phyloP scores from a whole-genome alignment of 2,329 filamentous ascomycete species.

The Dactylellina cionopaga region DNA sequence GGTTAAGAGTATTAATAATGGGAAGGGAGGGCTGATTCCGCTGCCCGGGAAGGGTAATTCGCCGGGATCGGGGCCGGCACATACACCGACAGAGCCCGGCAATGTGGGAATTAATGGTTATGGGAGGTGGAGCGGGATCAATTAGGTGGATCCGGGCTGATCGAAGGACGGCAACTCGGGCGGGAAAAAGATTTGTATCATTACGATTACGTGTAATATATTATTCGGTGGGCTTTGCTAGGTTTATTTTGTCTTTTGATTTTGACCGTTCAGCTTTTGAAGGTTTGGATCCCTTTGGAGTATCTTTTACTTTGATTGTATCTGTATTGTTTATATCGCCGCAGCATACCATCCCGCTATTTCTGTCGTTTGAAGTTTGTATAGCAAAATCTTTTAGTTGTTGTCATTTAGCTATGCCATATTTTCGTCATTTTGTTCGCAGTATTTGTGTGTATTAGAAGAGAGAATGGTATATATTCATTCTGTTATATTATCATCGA shows the following conservation, averaged over 20 bases:
- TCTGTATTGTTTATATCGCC: no score
- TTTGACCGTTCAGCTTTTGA: not conserved
- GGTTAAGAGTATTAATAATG: conserved; percentile 61
- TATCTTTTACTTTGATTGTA: not conserved
- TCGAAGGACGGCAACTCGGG: not conserved
- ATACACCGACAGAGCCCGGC: not conserved
- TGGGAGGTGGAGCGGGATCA: conserved; percentile 42
- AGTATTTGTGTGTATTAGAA: not conserved
- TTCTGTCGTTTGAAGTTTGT: no score
- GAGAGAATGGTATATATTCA: not conserved
- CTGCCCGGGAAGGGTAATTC: conserved; percentile 35
- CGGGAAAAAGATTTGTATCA: conserved; percentile 7
- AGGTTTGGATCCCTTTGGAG: not conserved
- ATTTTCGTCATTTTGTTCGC: no score
- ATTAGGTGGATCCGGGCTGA: not conserved
- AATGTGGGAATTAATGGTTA: conserved; percentile 34
- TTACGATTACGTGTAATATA: conserved; percentile 8
- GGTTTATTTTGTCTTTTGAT: no score
- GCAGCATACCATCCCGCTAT: no score
- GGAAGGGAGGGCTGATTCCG: conserved; percentile 41
- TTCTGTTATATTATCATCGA: no score
- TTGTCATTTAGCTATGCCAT: not conserved
- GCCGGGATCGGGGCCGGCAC: not conserved
- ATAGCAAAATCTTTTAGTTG: no score
- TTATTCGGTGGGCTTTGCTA: not conserved